Conservation (phyloP, 2,329 filamentous ascomycete species). For the Penicillium freii region DNA sequence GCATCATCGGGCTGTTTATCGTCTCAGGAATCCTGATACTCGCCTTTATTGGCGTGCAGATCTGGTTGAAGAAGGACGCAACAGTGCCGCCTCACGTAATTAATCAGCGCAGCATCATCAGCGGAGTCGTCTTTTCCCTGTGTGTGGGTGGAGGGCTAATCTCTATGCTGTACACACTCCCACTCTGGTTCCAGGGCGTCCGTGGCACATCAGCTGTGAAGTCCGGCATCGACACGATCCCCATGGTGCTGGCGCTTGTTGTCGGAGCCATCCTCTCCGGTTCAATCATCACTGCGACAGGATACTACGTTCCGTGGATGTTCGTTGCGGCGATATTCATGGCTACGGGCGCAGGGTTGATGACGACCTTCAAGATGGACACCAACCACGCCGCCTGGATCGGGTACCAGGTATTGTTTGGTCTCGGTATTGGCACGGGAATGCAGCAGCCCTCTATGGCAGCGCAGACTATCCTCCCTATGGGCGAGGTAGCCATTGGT, state of each 20-base stretch:
- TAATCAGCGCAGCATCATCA: constrained; percentile 44
- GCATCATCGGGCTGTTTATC: constrained; percentile 25
- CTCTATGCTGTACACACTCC: constrained; percentile 44
- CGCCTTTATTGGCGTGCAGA: constrained; percentile 47
- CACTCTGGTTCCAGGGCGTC: constrained; percentile 51
- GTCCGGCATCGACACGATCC: constrained; percentile 46
- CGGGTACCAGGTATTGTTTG: constrained; percentile 22
- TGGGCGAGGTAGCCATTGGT: constrained; percentile 18
- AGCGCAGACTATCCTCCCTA: constrained; percentile 16
- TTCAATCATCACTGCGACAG: constrained; percentile 31
- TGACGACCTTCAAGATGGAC: constrained; percentile 17
- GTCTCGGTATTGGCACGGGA: constrained; percentile 18
- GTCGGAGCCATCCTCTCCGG: constrained; percentile 37
- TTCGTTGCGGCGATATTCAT: constrained; percentile 25
- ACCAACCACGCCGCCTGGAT: constrained; percentile 21
- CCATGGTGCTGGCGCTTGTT: constrained; percentile 40
- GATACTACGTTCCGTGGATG: constrained; percentile 45
- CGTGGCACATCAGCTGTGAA: constrained; percentile 43
- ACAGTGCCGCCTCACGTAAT: constrained; percentile 53
- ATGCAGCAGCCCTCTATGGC: constrained; percentile 21
- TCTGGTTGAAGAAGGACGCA: constrained; percentile 49
- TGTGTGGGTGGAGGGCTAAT: constrained; percentile 42
- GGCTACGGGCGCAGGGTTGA: constrained; percentile 18
- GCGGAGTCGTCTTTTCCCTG: constrained; percentile 33
- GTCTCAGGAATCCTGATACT: constrained; percentile 29